Evolutionary conservation across 345 rosid species (phyloP).

Genomic region (Schrenkiella parvula): DNA sequence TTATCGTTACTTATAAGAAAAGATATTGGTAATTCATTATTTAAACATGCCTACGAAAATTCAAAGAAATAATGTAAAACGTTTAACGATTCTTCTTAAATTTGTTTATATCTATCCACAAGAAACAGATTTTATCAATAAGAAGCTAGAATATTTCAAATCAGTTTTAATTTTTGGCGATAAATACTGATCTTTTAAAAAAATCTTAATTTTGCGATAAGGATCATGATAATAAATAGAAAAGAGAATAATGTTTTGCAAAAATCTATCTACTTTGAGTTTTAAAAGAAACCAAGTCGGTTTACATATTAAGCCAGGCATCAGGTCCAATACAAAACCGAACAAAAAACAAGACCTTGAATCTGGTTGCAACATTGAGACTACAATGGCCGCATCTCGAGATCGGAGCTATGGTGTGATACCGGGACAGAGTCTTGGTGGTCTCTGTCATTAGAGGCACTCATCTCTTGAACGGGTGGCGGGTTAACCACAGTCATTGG

Average conservation of each 20-base stretch:
- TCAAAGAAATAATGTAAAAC: not conserved
- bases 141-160: not conserved
- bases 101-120: not conserved
- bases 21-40: not conserved
- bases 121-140: not conserved
- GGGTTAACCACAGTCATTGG: conserved; percentile 91
- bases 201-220: not conserved
- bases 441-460: conserved; percentile 26
- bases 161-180: not conserved
- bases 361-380: not conserved
- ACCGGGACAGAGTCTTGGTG: conserved; percentile 16
- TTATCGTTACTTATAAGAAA: conserved; percentile 18
- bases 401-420: conserved; percentile 27
- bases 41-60: no score
- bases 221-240: no score
- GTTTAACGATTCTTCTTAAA: not conserved
- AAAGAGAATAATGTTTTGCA: not conserved
- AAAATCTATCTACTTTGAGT: not conserved
- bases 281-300: conserved; percentile 9
- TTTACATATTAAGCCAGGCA: not conserved
- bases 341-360: conserved; percentile 22
- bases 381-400: conserved; percentile 36
- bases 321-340: not conserved
- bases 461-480: conserved; percentile 89
- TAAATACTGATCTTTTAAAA: not conserved